Evolutionary conservation across 78 protist genomes (phyloP).

Genomic region (Dictyostelium purpureum): DNA sequence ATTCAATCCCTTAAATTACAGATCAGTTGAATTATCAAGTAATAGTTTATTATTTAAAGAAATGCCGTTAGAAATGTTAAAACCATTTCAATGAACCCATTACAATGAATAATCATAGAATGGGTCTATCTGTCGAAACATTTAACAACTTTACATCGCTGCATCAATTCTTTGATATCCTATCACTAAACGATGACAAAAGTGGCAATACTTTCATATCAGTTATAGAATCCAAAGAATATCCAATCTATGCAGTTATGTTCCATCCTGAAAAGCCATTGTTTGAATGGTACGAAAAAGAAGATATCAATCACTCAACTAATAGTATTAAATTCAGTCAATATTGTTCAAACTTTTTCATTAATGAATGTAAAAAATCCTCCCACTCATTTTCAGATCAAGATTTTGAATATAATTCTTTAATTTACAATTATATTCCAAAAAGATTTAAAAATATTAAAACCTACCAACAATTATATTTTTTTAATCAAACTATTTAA

Average conservation of each 20-base stretch:
- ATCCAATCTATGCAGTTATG: constrained; percentile 87
- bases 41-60: too few relatives aligned
- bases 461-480: too few relatives aligned
- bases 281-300: constrained; percentile 75
- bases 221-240: constrained; percentile 76
- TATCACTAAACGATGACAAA: constrained; percentile 80
- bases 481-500: too few relatives aligned
- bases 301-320: constrained; percentile 64
- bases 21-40: too few relatives aligned
- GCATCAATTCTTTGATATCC: constrained; percentile 33
- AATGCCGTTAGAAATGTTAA: too few relatives aligned
- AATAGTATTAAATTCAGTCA: constrained; percentile 62
- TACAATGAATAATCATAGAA: constrained; percentile 85
- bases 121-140: constrained; percentile 70
- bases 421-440: constrained; percentile 80
- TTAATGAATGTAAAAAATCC: constrained; percentile 66
- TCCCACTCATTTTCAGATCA: constrained; percentile 34
- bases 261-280: constrained; percentile 92
- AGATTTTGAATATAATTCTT: not conserved
- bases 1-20: too few relatives aligned
- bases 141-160: constrained; percentile 1
- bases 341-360: constrained; percentile 68
- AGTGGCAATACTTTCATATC: constrained; percentile 82
- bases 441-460: too few relatives aligned
- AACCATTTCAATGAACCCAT: constrained; percentile 56